Evolutionary conservation across 2,329 filamentous ascomycete species (phyloP), one percentile per base, ranked within the genome.

Genomic region (Trichoderma lentiforme): DNA sequence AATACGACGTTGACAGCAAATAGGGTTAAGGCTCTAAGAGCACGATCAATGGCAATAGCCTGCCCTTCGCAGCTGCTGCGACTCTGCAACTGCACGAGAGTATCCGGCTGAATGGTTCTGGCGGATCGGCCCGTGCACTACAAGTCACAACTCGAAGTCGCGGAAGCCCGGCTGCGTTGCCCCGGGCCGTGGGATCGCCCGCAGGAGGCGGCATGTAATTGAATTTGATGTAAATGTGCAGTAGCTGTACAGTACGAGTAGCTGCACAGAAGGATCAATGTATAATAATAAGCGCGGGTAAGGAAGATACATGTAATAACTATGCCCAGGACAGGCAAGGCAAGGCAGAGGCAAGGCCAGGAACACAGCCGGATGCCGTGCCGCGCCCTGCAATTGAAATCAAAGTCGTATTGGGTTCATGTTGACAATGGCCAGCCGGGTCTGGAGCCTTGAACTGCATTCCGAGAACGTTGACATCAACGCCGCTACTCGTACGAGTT

Each of bases 71-170:
- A 36, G 14, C 43, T 51, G 43, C 43, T 51, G 43, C 43, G 9
- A 51, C 43, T 51, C n/a, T 51, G n/a, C 43, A 18, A 39, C 15
- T 39, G 36, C 36, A 39, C 43, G 8, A n/a, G 43, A 66, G 32
- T 58, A 26, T 58, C 57, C 67, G 39, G 67, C 67, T 70, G 57
- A 30, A 61, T 61, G 67, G 67, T 70, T 53, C 67, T 53, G 57
- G 32, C 57, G 57, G 67, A 70, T 53, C 67, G 67, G 57, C 67
- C 67, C 67, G 67, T 70, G 67, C 67, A 58, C 21, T 30, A 28
- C 30, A 56, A 43, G 15, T 30, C 18, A 28, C 30, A 56, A 51
- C 26, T 34, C 30, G n/a, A 60, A n/a, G 28, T 21, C 57, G 9
- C 66, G 66, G 66, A 51, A 70, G 14, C 9, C 66, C 57, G 66